Evolutionary conservation across 2,329 filamentous ascomycete genomes (phyloP).

Genomic region (Phialemoniopsis sp.): DNA sequence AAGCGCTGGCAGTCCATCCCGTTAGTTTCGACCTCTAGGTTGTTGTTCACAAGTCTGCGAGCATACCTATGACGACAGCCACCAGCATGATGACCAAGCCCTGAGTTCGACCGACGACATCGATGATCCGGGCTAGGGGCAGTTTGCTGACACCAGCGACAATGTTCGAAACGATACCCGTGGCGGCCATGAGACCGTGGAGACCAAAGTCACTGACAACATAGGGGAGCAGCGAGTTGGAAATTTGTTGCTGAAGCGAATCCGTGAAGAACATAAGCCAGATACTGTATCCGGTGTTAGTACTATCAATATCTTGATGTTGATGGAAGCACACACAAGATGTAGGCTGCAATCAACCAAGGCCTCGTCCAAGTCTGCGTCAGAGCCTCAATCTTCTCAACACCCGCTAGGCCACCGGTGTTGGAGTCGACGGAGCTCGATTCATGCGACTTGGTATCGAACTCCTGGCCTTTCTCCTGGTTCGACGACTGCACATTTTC

Average conservation of each 20-base stretch:
- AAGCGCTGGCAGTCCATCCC: slow-evolving; percentile 58
- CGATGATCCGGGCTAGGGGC: slow-evolving; percentile 62
- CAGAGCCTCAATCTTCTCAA: slow-evolving; percentile 44
- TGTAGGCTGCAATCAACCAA: slow-evolving; percentile 35
- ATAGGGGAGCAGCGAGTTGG: slow-evolving; percentile 36
- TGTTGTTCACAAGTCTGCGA: slow-evolving; percentile 64
- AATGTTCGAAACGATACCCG: slow-evolving; percentile 47
- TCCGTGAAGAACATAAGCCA: slow-evolving; percentile 35
- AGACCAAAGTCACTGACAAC: slow-evolving; percentile 44
- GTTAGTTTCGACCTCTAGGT: slow-evolving; percentile 55
- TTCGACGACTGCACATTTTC: too few species aligned
- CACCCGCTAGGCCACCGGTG: too few species aligned
- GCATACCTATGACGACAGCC: slow-evolving; percentile 46
- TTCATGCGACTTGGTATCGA: too few species aligned
- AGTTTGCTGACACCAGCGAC: slow-evolving; percentile 60
- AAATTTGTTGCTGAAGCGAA: slow-evolving; percentile 29
- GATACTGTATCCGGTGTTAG: slow-evolving; percentile 19
- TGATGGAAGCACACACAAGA: slow-evolving; percentile 29
- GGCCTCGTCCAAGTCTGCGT: slow-evolving; percentile 36
- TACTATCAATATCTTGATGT: background rate
- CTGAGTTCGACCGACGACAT: slow-evolving; percentile 63
- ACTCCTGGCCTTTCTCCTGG: too few species aligned
- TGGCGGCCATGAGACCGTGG: slow-evolving; percentile 50
- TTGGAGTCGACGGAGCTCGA: too few species aligned
- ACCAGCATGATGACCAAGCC: slow-evolving; percentile 52